These are phyloP conservation scores for Aphanomyces astaci DNA, from an alignment of 352 stramenopile genomes.

Conservation along the genomic window DNA sequence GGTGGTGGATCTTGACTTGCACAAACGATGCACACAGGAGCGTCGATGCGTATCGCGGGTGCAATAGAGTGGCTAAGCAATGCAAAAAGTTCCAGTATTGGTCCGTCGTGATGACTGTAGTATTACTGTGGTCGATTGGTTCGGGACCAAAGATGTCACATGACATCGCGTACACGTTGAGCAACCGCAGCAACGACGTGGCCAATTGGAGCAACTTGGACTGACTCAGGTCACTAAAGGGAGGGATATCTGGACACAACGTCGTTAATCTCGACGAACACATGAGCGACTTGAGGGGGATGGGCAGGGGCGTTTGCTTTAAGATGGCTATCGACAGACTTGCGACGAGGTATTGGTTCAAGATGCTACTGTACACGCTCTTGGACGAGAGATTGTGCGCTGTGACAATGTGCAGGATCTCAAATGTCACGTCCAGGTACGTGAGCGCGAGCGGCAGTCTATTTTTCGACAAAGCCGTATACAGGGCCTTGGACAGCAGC, in stretches of 20 bases:
- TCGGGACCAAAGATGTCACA: not conserved
- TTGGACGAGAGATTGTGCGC: not conserved
- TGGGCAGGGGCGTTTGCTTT: not conserved
- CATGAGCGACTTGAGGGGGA: not conserved
- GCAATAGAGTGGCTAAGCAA: not conserved
- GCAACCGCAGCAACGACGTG: not conserved
- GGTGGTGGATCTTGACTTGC: not conserved
- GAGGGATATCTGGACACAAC: not conserved
- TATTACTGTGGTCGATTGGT: not conserved
- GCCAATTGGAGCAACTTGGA: not conserved
- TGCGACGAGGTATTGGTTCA: not conserved
- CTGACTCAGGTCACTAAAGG: not conserved
- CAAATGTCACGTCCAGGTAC: not conserved
- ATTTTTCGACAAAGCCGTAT: not conserved
- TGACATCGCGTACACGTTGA: not conserved
- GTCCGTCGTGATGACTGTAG: not conserved
- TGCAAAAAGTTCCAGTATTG: conserved; percentile 1
- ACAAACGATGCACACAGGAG: not conserved
- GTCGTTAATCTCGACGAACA: not conserved
- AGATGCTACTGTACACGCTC: not conserved
- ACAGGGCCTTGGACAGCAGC: not conserved
- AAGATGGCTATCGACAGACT: not conserved
- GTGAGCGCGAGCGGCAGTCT: not conserved
- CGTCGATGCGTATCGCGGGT: not conserved
- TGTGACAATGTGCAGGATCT: not conserved